These are phyloP conservation scores for Euphrasia arctica DNA, from an alignment of 305 asterid species.

Conservation along the genomic window DNA sequence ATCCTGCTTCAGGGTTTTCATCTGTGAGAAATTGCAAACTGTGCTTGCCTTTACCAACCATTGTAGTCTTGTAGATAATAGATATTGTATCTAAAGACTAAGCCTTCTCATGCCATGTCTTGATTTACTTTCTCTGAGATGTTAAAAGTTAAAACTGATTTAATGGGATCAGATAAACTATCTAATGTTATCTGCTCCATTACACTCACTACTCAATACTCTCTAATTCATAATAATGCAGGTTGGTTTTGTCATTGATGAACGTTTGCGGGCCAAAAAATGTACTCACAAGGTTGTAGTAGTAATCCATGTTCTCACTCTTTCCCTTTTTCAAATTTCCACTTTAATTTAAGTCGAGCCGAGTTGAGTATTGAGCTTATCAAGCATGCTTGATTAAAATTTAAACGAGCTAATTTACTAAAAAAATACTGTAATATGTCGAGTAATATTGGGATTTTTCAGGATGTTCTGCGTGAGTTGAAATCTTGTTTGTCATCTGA, in stretches of 20 bases:
- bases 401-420: too few relatives aligned
- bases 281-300: conserved; percentile 68
- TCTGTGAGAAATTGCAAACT: conserved; percentile 12
- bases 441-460: conserved; percentile 23
- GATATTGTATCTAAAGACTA: not conserved
- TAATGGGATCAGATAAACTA: conserved; percentile 10
- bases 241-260: conserved; percentile 89
- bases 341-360: not conserved
- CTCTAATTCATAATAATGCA: conserved; percentile 34
- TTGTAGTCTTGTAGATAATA: not conserved
- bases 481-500: conserved; percentile 65
- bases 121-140: conserved; percentile 14
- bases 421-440: too few relatives aligned
- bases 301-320: conserved; percentile 17
- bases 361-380: too few relatives aligned
- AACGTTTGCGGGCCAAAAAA: conserved; percentile 73
- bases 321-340: not conserved
- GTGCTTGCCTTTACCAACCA: not conserved
- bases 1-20: conserved; percentile 17
- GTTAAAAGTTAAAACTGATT: conserved; percentile 12
- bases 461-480: conserved; percentile 80
- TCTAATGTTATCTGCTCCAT: not conserved
- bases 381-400: too few relatives aligned
- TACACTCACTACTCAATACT: conserved; percentile 18
- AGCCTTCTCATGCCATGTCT: conserved; percentile 11